A percentile compares a stretch with the other conserved stretches of the same genome.
Conservation (phyloP, 306 rosid genomes). For the Hippophae tibetana region DNA sequence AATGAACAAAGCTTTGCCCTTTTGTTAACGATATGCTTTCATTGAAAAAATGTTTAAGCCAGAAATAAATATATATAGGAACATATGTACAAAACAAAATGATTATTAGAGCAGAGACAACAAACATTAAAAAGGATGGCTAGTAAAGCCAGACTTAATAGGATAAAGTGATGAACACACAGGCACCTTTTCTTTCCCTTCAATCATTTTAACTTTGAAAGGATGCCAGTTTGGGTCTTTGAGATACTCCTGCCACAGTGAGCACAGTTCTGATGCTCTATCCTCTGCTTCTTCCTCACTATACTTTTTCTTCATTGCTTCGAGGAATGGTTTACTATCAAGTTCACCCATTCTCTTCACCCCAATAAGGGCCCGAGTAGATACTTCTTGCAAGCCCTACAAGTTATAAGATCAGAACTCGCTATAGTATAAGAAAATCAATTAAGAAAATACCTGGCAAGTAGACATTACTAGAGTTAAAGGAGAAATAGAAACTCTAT, state of each 20-base stretch:
- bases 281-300: slow-evolving; percentile 71
- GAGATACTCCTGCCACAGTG: slow-evolving; percentile 85
- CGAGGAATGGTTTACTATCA: slow-evolving; percentile 59
- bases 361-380: slow-evolving; percentile 39
- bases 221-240: slow-evolving; percentile 98
- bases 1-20: too few relatives aligned
- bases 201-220: slow-evolving; percentile 37
- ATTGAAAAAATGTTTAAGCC: too few relatives aligned
- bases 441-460: neutral
- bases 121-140: slow-evolving; percentile 3
- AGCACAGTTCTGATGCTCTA: slow-evolving; percentile 73
- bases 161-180: slow-evolving; percentile 14
- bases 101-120: too few relatives aligned
- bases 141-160: slow-evolving; percentile 8
- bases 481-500: neutral
- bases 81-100: too few relatives aligned
- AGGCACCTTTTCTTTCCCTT: slow-evolving; percentile 49
- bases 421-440: slow-evolving; percentile 4
- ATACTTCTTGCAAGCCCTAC: slow-evolving; percentile 58
- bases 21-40: too few relatives aligned
- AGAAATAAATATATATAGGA: too few relatives aligned
- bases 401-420: slow-evolving; percentile 14
- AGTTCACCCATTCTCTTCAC: slow-evolving; percentile 97
- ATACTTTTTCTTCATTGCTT: slow-evolving; percentile 67
- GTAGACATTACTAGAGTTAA: neutral